A percentile compares a stretch with the other conserved stretches of the same genome.
Conservation (phyloP, 1,139 yeast species). For the Blastobotrys buckinghamii region DNA sequence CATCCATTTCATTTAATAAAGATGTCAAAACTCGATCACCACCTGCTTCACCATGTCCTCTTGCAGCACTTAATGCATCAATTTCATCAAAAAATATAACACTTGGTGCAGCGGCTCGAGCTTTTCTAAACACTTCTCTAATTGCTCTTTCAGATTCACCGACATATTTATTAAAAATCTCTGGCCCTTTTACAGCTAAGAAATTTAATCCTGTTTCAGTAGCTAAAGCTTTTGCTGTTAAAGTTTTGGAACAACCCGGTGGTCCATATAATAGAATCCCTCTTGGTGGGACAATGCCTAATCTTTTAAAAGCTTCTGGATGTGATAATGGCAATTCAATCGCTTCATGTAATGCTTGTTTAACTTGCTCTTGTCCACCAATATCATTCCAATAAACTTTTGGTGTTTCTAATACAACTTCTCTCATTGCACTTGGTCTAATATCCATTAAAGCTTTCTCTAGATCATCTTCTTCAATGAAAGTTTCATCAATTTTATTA, state of each 20-base stretch:
- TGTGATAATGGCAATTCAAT: constrained; percentile 89
- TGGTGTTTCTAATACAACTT: constrained; percentile 89
- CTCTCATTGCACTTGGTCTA: constrained; percentile 96
- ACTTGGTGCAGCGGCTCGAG: constrained; percentile 89
- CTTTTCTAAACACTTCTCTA: constrained; percentile 83
- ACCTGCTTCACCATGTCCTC: constrained; percentile 63
- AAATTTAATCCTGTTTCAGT: constrained; percentile 92
- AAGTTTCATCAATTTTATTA: constrained; percentile 34
- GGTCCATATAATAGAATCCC: constrained; percentile 92
- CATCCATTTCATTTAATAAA: constrained; percentile 87
- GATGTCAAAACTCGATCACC: constrained; percentile 85
- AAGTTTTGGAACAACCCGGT: constrained; percentile 93
- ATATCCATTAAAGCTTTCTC: constrained; percentile 66
- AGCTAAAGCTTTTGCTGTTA: constrained; percentile 92
- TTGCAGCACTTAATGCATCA: constrained; percentile 78
- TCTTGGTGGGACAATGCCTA: constrained; percentile 88
- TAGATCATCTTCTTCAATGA: constrained; percentile 47
- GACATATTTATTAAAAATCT: constrained; percentile 85
- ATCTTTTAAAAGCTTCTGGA: constrained; percentile 60
- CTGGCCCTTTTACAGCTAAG: constrained; percentile 93
- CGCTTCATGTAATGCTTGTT: constrained; percentile 75
- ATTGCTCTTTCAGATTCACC: constrained; percentile 91
- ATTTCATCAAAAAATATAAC: constrained; percentile 93
- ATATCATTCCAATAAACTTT: constrained; percentile 91
- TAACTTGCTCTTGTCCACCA: constrained; percentile 87